phyloP scores from a whole-genome alignment of 148 eudicot species.

The Hydrangea macrophylla region DNA sequence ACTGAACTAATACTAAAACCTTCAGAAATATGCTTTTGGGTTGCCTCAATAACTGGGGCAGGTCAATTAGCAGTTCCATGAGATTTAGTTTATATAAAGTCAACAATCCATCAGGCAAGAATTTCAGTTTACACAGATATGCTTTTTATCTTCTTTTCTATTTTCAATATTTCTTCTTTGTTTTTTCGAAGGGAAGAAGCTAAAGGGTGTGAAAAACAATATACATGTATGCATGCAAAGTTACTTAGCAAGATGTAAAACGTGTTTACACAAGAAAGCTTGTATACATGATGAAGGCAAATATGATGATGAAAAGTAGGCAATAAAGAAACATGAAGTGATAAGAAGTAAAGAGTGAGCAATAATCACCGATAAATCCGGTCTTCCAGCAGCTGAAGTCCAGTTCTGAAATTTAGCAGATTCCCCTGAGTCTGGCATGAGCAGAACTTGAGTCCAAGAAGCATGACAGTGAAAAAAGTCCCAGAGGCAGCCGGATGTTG shows the following conservation, averaged over 20 bases:
- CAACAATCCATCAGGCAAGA: not conserved
- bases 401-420: conserved; percentile 70
- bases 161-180: too few relatives aligned
- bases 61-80: not conserved
- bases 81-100: not conserved
- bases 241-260: not conserved
- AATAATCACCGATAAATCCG: conserved; percentile 67
- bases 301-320: not conserved
- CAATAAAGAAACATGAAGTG: conserved; percentile 4
- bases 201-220: not conserved
- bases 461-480: conserved; percentile 93
- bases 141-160: too few relatives aligned
- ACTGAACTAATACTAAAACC: not conserved
- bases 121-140: not conserved
- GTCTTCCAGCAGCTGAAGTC: conserved; percentile 96
- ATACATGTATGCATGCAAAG: not conserved
- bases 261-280: not conserved
- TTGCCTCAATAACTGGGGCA: not conserved
- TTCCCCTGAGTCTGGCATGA: conserved; percentile 85
- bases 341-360: conserved; percentile 4
- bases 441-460: conserved; percentile 85
- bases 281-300: not conserved
- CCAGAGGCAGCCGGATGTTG: conserved; percentile 92
- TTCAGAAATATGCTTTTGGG: not conserved
- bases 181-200: not conserved